phyloP scores from a whole-genome alignment of 208 protist species.

The Willaertia magna region DNA sequence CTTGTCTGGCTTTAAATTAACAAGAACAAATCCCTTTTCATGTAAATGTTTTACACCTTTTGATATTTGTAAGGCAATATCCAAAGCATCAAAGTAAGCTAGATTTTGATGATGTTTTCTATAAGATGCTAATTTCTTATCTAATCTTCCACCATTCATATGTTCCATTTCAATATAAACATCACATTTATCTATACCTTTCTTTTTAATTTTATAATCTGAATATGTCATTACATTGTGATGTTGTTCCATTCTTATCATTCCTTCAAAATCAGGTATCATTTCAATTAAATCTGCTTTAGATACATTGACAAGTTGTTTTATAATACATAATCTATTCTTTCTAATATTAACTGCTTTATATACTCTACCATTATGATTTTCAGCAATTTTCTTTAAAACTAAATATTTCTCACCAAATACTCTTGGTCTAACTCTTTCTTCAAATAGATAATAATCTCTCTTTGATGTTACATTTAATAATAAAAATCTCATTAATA shows the following conservation, averaged over 20 bases:
- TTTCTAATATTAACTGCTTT: background rate
- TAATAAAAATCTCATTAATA: background rate
- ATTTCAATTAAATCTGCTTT: background rate
- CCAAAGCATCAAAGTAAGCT: background rate
- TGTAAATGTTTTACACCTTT: background rate
- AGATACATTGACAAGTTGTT: background rate
- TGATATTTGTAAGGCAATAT: background rate
- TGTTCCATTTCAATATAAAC: background rate
- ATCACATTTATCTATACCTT: background rate
- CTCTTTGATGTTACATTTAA: background rate
- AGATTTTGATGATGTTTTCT: background rate
- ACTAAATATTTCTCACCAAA: background rate
- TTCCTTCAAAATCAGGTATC: background rate
- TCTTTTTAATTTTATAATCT: background rate
- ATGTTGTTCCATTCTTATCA: background rate
- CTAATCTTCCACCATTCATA: background rate
- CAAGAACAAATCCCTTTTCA: background rate
- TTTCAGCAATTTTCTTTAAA: background rate
- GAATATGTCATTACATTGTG: background rate
- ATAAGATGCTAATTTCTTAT: background rate
- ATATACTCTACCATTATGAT: background rate
- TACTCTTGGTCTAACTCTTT: background rate
- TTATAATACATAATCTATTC: background rate
- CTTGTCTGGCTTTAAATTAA: background rate
- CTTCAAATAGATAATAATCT: background rate